These are phyloP conservation scores for Chrysanthemum seticuspe DNA, from an alignment of 129 eudicot species.

Conservation along the genomic window DNA sequence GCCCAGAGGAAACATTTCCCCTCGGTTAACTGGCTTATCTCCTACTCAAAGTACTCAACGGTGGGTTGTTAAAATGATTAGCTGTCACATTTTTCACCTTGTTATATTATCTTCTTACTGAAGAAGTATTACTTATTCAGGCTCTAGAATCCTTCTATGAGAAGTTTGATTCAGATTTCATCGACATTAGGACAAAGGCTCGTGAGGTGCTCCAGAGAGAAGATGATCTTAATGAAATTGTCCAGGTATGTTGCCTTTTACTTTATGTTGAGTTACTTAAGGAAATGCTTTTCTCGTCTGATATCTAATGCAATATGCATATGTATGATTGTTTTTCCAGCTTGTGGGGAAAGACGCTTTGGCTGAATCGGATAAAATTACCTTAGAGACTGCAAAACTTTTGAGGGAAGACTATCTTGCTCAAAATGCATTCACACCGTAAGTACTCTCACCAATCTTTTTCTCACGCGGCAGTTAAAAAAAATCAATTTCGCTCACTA, in stretches of 20 bases:
- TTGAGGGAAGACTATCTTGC: conserved; percentile 99
- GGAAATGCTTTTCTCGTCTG: background rate
- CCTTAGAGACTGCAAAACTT: conserved; percentile 96
- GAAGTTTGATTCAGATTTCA: conserved; percentile 95
- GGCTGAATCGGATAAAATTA: conserved; percentile 95
- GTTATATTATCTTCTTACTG: conserved; percentile 16
- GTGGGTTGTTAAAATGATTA: conserved; percentile 40
- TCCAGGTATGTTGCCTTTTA: conserved; percentile 64
- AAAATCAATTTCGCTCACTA: background rate
- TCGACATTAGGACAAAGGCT: conserved; percentile 94
- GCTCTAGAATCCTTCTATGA: conserved; percentile 94
- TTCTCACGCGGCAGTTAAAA: background rate
- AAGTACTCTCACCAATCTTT: conserved; percentile 26
- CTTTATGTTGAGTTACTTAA: background rate
- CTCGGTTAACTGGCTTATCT: conserved; percentile 98
- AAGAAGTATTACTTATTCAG: conserved; percentile 40
- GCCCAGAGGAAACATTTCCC: conserved; percentile 99
- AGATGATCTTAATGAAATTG: conserved; percentile 98
- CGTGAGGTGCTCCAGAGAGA: conserved; percentile 99
- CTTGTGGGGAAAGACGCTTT: conserved; percentile 98
- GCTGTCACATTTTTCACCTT: background rate
- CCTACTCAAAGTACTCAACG: conserved; percentile 94
- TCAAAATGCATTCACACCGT: conserved; percentile 99
- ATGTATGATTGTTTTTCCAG: conserved; percentile 41
- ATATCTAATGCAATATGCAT: background rate